Percentiles rank a stretch among this genome's conserved stretches.
Conservation (phyloP, 139 green algal species). For the Chlamydomonas eustigma region DNA sequence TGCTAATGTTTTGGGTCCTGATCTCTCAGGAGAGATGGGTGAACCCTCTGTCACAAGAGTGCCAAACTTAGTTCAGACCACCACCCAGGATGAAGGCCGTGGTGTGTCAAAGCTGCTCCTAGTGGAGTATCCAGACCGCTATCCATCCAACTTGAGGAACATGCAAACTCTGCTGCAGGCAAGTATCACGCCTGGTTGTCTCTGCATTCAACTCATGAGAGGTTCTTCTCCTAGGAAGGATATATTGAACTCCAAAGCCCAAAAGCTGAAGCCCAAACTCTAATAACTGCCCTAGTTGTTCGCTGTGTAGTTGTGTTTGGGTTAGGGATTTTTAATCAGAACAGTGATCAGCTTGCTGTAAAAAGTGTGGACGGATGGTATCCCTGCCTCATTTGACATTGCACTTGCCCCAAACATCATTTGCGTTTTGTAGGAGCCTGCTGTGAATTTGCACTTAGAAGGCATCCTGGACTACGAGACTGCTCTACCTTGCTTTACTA, state of each 20-base stretch:
- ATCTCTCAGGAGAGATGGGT: no score
- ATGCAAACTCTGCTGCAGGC: not conserved
- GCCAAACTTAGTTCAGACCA: no score
- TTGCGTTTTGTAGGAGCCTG: not conserved
- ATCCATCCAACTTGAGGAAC: slow-evolving; percentile 1
- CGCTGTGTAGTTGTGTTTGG: not conserved
- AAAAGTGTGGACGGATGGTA: not conserved
- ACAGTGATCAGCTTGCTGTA: not conserved
- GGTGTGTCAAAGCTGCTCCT: not conserved
- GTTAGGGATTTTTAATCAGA: not conserved
- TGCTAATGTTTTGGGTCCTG: no score
- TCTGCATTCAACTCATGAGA: no score
- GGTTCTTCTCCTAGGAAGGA: no score
- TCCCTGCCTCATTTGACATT: not conserved
- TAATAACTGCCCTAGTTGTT: not conserved
- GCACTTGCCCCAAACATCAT: not conserved
- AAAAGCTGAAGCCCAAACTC: no score
- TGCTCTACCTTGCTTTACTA: not conserved
- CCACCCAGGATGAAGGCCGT: not conserved
- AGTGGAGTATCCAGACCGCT: not conserved
- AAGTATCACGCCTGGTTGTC: no score
- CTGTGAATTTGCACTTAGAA: not conserved
- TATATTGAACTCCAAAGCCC: no score
- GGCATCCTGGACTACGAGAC: not conserved
- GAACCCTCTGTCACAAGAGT: no score